A percentile compares a stretch with the other conserved stretches of the same genome.
phyloP scores from a whole-genome alignment of 2,329 filamentous ascomycete genomes.

The Scedosporium boydii region DNA sequence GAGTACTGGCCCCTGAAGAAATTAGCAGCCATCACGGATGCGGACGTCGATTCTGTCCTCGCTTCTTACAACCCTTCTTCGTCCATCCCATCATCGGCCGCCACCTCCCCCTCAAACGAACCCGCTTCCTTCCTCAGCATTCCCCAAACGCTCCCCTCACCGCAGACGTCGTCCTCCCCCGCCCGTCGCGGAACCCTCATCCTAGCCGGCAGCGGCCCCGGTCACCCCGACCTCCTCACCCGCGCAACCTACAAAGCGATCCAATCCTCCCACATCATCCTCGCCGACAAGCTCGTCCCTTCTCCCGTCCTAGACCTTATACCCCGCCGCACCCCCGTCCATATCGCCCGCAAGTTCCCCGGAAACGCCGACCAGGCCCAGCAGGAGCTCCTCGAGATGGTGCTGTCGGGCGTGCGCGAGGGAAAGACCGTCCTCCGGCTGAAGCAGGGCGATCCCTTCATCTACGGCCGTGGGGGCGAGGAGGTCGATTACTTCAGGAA shows the following conservation, averaged over 20 bases:
- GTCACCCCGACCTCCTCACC: conserved; percentile 86
- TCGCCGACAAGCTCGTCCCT: conserved; percentile 81
- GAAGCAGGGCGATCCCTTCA: conserved; percentile 94
- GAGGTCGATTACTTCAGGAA: conserved; percentile 76
- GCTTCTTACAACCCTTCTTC: conserved; percentile 40
- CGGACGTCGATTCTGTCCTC: conserved; percentile 70
- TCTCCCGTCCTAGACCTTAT: conserved; percentile 79
- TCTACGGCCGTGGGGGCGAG: conserved; percentile 91
- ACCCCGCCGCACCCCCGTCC: conserved; percentile 77
- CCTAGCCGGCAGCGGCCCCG: conserved; percentile 84
- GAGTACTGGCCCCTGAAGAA: conserved; percentile 94
- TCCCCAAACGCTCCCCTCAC: not conserved
- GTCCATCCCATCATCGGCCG: conserved; percentile 10
- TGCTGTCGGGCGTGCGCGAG: conserved; percentile 51
- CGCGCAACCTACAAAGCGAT: conserved; percentile 72
- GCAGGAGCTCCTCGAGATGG: conserved; percentile 74
- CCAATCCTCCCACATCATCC: conserved; percentile 63
- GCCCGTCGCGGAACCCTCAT: conserved; percentile 58
- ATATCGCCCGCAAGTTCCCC: conserved; percentile 94
- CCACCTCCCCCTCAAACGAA: not conserved
- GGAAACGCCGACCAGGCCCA: conserved; percentile 93
- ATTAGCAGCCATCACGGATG: conserved; percentile 69
- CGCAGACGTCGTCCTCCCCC: conserved; percentile 11
- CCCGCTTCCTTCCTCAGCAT: not conserved
- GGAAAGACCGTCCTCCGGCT: conserved; percentile 79